A percentile compares a stretch with the other conserved stretches of the same genome.
Evolutionary conservation across 306 rosid species (phyloP).

Genomic region (Rosa multiflora): DNA sequence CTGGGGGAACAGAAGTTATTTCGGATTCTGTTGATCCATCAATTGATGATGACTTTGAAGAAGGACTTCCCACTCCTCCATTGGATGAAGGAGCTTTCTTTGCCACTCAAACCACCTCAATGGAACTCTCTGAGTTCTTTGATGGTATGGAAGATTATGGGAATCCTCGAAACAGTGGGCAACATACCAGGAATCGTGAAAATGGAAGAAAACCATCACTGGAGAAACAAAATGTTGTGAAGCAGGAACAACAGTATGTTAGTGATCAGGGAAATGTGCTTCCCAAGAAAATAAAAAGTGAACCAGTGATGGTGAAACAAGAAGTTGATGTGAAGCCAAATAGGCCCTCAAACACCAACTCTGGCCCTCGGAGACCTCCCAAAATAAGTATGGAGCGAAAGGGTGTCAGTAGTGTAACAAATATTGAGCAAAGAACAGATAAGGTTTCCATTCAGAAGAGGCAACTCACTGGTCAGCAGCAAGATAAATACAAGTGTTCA

Average conservation of each 20-base stretch:
- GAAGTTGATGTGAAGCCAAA: conserved; percentile 49
- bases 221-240: conserved; percentile 38
- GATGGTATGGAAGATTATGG: conserved; percentile 97
- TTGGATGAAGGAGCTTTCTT: conserved; percentile 78
- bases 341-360: conserved; percentile 44
- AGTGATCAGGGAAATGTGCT: conserved; percentile 29
- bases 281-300: conserved; percentile 49
- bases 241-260: conserved; percentile 39
- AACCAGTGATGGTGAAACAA: conserved; percentile 46
- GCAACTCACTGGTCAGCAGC: conserved; percentile 43
- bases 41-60: conserved; percentile 63
- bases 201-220: conserved; percentile 53
- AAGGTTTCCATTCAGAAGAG: conserved; percentile 44
- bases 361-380: conserved; percentile 57
- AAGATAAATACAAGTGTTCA: conserved; percentile 49
- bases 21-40: conserved; percentile 73
- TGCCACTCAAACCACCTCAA: conserved; percentile 54
- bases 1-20: conserved; percentile 59
- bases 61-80: conserved; percentile 95
- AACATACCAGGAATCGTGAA: conserved; percentile 38
- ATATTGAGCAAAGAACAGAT: conserved; percentile 42
- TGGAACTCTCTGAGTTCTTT: conserved; percentile 92
- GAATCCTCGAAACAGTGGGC: conserved; percentile 71
- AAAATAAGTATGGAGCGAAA: conserved; percentile 45
- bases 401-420: conserved; percentile 25